Evolutionary conservation across 768 basidiomycete genomes (phyloP).

Genomic region (Pisolithus microcarpus): DNA sequence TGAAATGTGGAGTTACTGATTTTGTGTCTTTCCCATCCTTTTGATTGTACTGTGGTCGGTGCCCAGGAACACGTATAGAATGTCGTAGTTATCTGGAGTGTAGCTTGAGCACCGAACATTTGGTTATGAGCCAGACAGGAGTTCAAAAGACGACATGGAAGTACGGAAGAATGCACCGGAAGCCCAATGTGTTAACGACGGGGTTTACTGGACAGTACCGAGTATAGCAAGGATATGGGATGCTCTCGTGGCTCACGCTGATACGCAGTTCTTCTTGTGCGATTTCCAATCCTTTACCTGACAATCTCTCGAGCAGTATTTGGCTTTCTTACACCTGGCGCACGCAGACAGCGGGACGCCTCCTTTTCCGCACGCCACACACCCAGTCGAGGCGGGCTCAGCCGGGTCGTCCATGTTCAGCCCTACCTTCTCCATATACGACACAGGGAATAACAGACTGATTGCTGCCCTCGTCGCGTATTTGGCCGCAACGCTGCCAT

Average conservation of each 20-base stretch:
- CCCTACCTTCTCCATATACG: slow-evolving; percentile 40
- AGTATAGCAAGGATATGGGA: too few relatives aligned
- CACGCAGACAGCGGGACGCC: slow-evolving; percentile 25
- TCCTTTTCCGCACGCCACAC: slow-evolving; percentile 17
- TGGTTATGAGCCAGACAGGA: too few relatives aligned
- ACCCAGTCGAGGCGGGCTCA: slow-evolving; percentile 1
- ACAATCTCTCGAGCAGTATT: slow-evolving; percentile 40
- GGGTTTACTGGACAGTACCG: too few relatives aligned
- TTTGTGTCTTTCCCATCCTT: too few relatives aligned
- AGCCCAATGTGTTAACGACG: too few relatives aligned
- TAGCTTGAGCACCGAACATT: too few relatives aligned
- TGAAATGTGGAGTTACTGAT: too few relatives aligned
- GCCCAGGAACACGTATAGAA: too few relatives aligned
- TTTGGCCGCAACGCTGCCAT: slow-evolving; percentile 32
- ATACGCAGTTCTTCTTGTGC: slow-evolving; percentile 33
- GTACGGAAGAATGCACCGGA: too few relatives aligned
- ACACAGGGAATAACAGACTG: slow-evolving; percentile 45
- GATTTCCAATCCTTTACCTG: slow-evolving; percentile 42
- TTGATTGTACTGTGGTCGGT: slow-evolving; percentile 3
- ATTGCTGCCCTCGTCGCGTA: slow-evolving; percentile 45
- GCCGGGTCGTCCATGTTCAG: not conserved
- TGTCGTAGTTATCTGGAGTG: too few relatives aligned
- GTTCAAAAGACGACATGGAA: too few relatives aligned
- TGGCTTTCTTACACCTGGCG: slow-evolving; percentile 30
- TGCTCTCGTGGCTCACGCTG: too few relatives aligned